Conservation (phyloP, 306 rosid genomes). For the Pyrus bretschneideri region DNA sequence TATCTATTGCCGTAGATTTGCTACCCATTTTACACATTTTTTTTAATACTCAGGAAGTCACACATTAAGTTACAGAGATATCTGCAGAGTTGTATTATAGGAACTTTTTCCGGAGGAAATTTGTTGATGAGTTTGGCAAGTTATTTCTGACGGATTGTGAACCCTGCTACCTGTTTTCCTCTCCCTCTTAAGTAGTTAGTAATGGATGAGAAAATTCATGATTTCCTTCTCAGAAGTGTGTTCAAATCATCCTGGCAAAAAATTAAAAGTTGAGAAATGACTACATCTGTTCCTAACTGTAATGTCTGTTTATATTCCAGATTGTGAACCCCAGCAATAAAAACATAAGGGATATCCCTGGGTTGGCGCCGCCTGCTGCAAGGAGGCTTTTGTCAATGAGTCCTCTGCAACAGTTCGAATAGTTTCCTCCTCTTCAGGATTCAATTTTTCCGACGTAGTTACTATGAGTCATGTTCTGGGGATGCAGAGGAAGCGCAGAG, state of each 20-base stretch:
- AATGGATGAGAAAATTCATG: not conserved
- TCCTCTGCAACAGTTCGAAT: constrained; percentile 32
- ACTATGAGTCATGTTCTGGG: constrained; percentile 15
- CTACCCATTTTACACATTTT: too few relatives aligned
- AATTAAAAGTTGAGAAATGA: too few relatives aligned
- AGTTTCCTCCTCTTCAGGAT: constrained; percentile 16
- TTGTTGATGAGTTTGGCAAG: not conserved
- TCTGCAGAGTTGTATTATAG: not conserved
- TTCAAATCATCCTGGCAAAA: too few relatives aligned
- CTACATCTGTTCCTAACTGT: not conserved
- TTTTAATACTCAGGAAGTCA: not conserved
- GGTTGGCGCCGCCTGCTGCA: constrained; percentile 96
- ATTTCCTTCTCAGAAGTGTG: not conserved
- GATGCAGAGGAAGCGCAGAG: constrained; percentile 21
- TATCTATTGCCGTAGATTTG: not conserved
- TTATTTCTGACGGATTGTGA: not conserved
- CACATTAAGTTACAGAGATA: not conserved
- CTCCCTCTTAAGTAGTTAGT: not conserved
- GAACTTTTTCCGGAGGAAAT: not conserved
- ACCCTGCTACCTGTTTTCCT: not conserved
- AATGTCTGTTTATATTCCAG: constrained; percentile 32
- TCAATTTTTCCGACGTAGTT: constrained; percentile 23
- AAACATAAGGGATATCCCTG: constrained; percentile 77
- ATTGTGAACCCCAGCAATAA: constrained; percentile 84
- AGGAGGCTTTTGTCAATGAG: constrained; percentile 79